phyloP scores from a whole-genome alignment of 768 basidiomycete genomes.

The Pisolithus marmoratus region DNA sequence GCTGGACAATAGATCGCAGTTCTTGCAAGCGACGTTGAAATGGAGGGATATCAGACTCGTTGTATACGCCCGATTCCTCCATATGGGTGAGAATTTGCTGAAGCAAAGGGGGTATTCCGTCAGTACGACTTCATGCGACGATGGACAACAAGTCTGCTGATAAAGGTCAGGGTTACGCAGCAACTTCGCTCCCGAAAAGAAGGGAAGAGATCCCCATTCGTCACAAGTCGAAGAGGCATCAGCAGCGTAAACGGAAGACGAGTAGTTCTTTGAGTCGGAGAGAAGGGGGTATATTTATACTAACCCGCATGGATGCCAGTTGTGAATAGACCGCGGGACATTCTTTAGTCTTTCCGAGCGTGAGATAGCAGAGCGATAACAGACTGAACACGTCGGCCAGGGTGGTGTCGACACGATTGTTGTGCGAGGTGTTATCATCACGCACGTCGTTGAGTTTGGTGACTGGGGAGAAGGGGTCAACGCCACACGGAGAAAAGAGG shows the following conservation, averaged over 20 bases:
- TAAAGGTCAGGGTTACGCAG: constrained; percentile 19
- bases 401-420: constrained; percentile 91
- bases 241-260: constrained; percentile 5
- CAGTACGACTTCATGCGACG: constrained; percentile 21
- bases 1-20: constrained; percentile 79
- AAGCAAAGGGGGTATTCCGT: constrained; percentile 15
- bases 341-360: constrained; percentile 93
- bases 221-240: neutral
- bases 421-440: constrained; percentile 66
- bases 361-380: constrained; percentile 94
- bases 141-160: constrained; percentile 21
- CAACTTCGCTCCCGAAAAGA: constrained; percentile 8
- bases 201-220: constrained; percentile 3
- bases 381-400: constrained; percentile 94
- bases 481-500: neutral
- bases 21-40: constrained; percentile 79
- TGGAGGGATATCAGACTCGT: constrained; percentile 82
- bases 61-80: constrained; percentile 94
- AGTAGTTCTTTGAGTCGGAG: neutral
- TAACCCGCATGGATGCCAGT: constrained; percentile 91
- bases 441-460: constrained; percentile 89
- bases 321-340: constrained; percentile 95
- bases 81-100: constrained; percentile 94
- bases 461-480: constrained; percentile 39
- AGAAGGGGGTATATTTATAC: constrained; percentile 29